Conservation (phyloP, 768 basidiomycete genomes). For the Pluteus cervinus region DNA sequence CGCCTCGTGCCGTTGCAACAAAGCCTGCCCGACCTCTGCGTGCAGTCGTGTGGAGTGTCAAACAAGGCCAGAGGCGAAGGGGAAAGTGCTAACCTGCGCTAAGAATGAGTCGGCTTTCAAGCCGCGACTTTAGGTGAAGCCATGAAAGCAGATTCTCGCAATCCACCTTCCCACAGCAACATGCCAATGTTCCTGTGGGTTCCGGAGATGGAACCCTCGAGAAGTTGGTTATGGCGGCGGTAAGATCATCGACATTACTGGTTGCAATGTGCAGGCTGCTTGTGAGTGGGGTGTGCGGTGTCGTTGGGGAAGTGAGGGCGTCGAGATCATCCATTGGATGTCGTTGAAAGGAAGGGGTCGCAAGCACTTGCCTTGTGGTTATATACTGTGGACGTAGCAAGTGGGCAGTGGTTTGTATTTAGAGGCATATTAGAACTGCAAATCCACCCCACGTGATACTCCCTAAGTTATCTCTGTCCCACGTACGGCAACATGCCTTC, state of each 20-base stretch:
- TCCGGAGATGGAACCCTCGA: conserved; percentile 75
- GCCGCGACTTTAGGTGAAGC: conserved; percentile 55
- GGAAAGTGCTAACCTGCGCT: conserved; percentile 70
- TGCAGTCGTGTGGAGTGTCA: conserved; percentile 5
- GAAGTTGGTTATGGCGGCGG: conserved; percentile 63
- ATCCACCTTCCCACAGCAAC: conserved; percentile 62
- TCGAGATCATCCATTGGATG: no score
- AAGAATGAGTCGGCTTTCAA: conserved; percentile 74
- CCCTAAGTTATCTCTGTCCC: no score
- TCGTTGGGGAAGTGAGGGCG: no score
- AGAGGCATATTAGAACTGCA: no score
- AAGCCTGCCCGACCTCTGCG: conserved; percentile 84
- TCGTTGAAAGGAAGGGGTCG: no score
- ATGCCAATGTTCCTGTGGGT: conserved; percentile 40
- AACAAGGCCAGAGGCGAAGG: conserved; percentile 1
- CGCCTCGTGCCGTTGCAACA: conserved; percentile 81
- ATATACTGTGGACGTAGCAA: no score
- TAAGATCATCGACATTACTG: conserved; percentile 74
- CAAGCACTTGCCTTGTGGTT: no score
- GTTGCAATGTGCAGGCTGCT: conserved; percentile 48
- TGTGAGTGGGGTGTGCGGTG: conserved; percentile 46
- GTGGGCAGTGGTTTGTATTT: no score
- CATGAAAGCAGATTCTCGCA: conserved; percentile 64
- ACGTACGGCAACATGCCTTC: no score
- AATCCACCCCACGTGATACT: no score